Base-by-base conservation (phyloP, 2,329 filamentous ascomycete genomes). In the Lizonia empirigonia region DNA sequence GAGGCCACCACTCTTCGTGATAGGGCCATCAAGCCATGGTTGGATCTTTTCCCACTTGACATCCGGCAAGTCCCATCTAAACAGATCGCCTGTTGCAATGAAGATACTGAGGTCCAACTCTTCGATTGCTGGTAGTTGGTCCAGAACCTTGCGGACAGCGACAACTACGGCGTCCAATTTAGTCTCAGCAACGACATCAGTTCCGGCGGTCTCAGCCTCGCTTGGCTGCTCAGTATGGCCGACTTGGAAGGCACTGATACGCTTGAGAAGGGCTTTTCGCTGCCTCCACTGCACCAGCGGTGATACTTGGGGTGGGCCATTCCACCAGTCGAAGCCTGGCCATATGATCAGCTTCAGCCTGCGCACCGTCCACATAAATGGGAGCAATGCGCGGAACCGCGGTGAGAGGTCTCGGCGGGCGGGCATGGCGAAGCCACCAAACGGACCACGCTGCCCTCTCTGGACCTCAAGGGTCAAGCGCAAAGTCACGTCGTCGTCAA, bases 41-140 rank as follows among this genome's bases (percentile, higher is more conserved):
- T 59, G 58, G 22, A 70, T 38, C 7, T 58, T 59, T 15, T 62
- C 62, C 60, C 62, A 64, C 34, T 55, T 62, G 1, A 55, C 40
- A 20, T 67, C 62, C 1, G 65, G 65, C n/a, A 70, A 26, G 42
- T 69, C 62, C 67, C 65, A 69, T 22, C 59, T 58, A 19, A 42
- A 59, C 4, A 58, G 56, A 1, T 65, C 61, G 8, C 50, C 36
- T 12, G 52, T 59, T 27, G 62, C 52, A 20, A 68, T 58, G 6
- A 70, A 44, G 2, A 69, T 37, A 24, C 62, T 53, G 22, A 70
- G 42, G 1, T 44, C 30, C 1, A 70, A 49, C 24, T 71, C 62
- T 39, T 68, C 60, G 18, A 70, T 48, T 3, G 55, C 24, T 16
- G 65, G 65, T 7, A 70, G 47, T 15, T 63, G 51, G 13, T 60